Evolutionary conservation across 2,329 filamentous ascomycete genomes (phyloP).

Genomic region (Cladosporium sp.): DNA sequence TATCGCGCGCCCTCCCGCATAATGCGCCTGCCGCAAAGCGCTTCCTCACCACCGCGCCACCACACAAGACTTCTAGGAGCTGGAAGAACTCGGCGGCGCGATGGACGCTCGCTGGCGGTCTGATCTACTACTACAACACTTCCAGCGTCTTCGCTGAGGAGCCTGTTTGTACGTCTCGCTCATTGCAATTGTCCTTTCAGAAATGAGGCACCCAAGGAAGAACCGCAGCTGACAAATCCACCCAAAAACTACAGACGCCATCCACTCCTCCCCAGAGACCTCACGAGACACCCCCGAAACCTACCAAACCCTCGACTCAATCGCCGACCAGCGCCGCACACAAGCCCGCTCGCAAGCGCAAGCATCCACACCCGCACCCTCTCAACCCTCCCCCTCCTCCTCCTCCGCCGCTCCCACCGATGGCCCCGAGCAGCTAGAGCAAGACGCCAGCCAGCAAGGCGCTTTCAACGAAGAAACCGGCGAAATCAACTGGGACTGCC

Average conservation of each 20-base stretch:
- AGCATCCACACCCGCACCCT: conserved; percentile 15
- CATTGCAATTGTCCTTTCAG: neutral
- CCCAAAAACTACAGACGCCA: conserved; percentile 23
- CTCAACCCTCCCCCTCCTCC: conserved; percentile 25
- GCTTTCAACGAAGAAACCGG: conserved; percentile 98
- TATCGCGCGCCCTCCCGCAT: conserved; percentile 32
- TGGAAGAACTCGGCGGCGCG: conserved; percentile 77
- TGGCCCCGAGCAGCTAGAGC: conserved; percentile 63
- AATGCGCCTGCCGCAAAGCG: conserved; percentile 41
- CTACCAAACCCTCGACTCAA: conserved; percentile 46
- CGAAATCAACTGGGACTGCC: conserved; percentile 99
- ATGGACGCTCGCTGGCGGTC: conserved; percentile 73
- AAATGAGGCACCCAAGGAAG: neutral
- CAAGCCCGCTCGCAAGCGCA: conserved; percentile 34
- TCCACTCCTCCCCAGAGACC: conserved; percentile 42
- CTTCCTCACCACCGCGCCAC: conserved; percentile 59
- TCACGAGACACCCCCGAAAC: conserved; percentile 40
- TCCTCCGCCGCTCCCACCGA: conserved; percentile 27
- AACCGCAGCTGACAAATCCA: conserved; percentile 24
- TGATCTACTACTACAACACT: conserved; percentile 93
- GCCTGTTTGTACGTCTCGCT: conserved; percentile 61
- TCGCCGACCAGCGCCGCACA: conserved; percentile 44
- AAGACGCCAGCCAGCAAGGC: conserved; percentile 81
- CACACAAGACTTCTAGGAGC: conserved; percentile 68
- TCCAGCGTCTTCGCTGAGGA: conserved; percentile 80